phyloP scores from a whole-genome alignment of 495 filamentous ascomycete species.

The Durotheca rogersii region DNA sequence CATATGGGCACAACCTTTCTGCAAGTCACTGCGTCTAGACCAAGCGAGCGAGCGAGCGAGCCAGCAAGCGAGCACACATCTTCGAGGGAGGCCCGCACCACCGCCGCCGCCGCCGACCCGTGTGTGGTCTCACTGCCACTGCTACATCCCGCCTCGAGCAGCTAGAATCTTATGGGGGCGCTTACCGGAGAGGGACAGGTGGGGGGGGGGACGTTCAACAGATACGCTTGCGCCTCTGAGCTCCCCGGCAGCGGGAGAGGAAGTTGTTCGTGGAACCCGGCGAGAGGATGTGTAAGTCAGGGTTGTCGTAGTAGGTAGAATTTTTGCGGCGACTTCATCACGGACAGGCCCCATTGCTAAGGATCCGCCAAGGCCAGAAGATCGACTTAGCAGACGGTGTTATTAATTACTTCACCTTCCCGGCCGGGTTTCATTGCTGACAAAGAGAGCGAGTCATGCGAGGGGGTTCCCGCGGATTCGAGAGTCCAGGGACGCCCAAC shows the following conservation, averaged over 20 bases:
- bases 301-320: no score
- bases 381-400: slow-evolving; percentile 18
- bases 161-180: slow-evolving; percentile 17
- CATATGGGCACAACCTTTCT: slow-evolving; percentile 33
- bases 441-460: slow-evolving; percentile 2
- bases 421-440: slow-evolving; percentile 18
- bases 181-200: slow-evolving; percentile 7
- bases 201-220: no score
- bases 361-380: slow-evolving; percentile 24
- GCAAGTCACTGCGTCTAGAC: slow-evolving; percentile 34
- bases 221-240: no score
- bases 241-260: no score
- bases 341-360: slow-evolving; percentile 24
- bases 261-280: no score
- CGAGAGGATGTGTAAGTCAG: no score
- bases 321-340: slow-evolving; percentile 13
- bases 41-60: no score
- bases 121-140: no score
- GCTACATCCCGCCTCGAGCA: slow-evolving; percentile 22
- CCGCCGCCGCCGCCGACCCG: no score
- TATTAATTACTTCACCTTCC: slow-evolving; percentile 23
- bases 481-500: slow-evolving; percentile 13
- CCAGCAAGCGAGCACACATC: no score
- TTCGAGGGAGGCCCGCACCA: no score
- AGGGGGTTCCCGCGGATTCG: slow-evolving; percentile 10